Conservation (phyloP, 768 basidiomycete genomes). For the Hydnum rufescens region DNA sequence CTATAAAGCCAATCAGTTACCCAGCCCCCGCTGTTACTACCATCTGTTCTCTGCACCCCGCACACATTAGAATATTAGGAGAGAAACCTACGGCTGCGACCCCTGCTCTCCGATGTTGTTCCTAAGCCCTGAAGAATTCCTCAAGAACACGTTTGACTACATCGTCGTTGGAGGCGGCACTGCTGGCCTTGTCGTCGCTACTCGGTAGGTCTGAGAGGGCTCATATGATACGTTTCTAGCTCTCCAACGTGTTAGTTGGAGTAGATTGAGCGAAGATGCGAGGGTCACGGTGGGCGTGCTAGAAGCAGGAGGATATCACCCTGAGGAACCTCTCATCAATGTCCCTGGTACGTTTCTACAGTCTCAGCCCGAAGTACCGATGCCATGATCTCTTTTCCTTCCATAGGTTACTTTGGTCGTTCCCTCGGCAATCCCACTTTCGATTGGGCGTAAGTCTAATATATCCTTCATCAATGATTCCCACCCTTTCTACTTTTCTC, state of each 20-base stretch:
- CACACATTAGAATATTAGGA: no score
- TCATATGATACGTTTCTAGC: not conserved
- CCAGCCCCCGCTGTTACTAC: no score
- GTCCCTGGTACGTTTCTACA: constrained; percentile 1
- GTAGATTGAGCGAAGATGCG: constrained; percentile 1
- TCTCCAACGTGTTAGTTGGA: not conserved
- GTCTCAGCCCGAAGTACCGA: not conserved
- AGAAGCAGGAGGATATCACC: not conserved
- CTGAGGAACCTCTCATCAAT: not conserved
- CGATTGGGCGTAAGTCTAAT: not conserved
- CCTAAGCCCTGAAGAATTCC: constrained; percentile 2
- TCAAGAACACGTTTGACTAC: not conserved
- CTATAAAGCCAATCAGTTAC: no score
- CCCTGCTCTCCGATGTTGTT: no score
- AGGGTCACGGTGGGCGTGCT: not conserved
- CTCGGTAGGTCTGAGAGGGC: not conserved
- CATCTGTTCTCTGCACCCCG: no score
- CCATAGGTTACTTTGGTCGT: not conserved
- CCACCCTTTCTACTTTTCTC: not conserved
- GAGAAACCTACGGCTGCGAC: no score
- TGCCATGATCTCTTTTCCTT: not conserved
- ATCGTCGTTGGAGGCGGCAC: not conserved
- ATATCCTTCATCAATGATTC: not conserved
- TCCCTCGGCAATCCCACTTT: not conserved
- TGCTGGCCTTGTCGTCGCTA: not conserved